A percentile compares a stretch with the other conserved stretches of the same genome.
Conservation (phyloP, 768 basidiomycete species). For the Agaricus bisporus region DNA sequence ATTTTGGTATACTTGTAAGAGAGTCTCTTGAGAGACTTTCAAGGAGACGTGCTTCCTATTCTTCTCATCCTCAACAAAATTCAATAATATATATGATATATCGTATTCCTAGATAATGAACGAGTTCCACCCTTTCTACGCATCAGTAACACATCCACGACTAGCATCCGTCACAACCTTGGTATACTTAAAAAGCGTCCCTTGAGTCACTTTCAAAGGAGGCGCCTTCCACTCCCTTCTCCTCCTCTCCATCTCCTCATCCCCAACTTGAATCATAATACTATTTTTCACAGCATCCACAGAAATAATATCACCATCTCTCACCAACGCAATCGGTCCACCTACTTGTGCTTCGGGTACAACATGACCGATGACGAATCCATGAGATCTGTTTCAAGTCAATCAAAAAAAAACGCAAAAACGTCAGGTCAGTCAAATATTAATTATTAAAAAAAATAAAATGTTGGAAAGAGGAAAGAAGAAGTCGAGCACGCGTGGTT, state of each 20-base stretch:
- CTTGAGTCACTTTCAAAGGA: constrained; percentile 76
- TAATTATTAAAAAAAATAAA: too few relatives aligned
- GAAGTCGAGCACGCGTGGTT: background rate
- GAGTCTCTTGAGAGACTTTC: too few relatives aligned
- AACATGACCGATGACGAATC: constrained; percentile 95
- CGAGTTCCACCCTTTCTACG: constrained; percentile 32
- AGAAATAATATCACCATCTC: constrained; percentile 81
- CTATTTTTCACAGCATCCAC: constrained; percentile 88
- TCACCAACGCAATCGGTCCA: constrained; percentile 86
- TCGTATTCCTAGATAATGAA: too few relatives aligned
- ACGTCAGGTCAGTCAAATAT: background rate
- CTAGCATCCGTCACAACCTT: constrained; percentile 88
- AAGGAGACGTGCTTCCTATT: too few relatives aligned
- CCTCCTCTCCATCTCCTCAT: constrained; percentile 73
- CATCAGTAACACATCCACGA: constrained; percentile 88
- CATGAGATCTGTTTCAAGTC: constrained; percentile 68
- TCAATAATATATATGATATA: too few relatives aligned
- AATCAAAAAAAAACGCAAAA: too few relatives aligned
- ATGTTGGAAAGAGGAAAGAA: background rate
- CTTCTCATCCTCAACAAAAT: too few relatives aligned
- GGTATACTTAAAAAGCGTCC: constrained; percentile 85
- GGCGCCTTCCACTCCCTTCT: constrained; percentile 75
- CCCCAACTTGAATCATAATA: constrained; percentile 70
- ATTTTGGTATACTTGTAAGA: too few relatives aligned
- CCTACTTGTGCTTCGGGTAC: constrained; percentile 94